phyloP scores from a whole-genome alignment of 164 flowering plant genomes.

The Houttuynia cordata region DNA sequence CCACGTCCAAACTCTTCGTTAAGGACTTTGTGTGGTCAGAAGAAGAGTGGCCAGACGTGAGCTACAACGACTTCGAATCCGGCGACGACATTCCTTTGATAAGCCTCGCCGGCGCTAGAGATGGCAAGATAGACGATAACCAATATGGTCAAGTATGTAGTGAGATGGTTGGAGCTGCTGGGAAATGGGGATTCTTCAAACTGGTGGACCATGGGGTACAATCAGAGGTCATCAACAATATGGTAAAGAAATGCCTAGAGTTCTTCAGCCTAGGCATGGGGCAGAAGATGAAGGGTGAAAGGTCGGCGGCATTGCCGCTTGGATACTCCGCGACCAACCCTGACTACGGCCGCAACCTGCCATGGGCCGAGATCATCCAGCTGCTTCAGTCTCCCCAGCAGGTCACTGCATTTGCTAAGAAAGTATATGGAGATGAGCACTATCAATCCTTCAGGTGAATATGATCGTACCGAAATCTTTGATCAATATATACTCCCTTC shows the following conservation, averaged over 20 bases:
- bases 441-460: slow-evolving; percentile 16
- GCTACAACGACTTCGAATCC: slow-evolving; percentile 8
- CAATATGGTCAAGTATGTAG: slow-evolving; percentile 14
- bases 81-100: slow-evolving; percentile 15
- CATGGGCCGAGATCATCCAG: slow-evolving; percentile 28
- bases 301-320: slow-evolving; percentile 17
- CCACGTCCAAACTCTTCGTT: slow-evolving; percentile 9
- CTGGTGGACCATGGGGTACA: slow-evolving; percentile 18
- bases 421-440: slow-evolving; percentile 23
- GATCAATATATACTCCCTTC: no score
- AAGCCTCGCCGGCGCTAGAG: slow-evolving; percentile 5
- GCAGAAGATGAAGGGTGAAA: slow-evolving; percentile 19
- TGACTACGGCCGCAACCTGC: slow-evolving; percentile 23
- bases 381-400: slow-evolving; percentile 25
- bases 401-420: slow-evolving; percentile 17
- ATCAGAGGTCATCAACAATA: slow-evolving; percentile 7
- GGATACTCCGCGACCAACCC: slow-evolving; percentile 24
- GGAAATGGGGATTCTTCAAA: slow-evolving; percentile 24
- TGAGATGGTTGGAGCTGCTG: slow-evolving; percentile 18
- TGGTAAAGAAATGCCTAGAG: slow-evolving; percentile 6
- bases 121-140: neutral
- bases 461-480: no score
- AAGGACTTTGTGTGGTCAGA: slow-evolving; percentile 22
- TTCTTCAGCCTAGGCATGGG: slow-evolving; percentile 24
- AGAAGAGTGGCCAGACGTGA: slow-evolving; percentile 20